Base-by-base conservation (phyloP, 192 early-diverging fungal genomes). In the Spinellus fusiger region DNA sequence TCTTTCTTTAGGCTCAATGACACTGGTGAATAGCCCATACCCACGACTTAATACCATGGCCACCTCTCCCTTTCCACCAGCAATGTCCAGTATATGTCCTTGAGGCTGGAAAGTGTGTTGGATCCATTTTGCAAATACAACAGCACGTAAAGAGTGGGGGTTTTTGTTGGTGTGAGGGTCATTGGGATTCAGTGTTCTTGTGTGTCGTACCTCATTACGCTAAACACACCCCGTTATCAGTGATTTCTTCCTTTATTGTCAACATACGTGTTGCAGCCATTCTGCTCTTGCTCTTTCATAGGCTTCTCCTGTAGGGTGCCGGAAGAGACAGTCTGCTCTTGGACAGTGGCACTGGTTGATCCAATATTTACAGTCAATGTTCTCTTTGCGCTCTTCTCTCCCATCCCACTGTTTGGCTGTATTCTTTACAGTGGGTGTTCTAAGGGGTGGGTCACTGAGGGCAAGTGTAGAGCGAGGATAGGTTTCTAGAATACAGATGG, bases 111-210 rank as follows among this genome's bases (percentile, higher is more conserved):
- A 83, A 0, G 73, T 73, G 1, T 73, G 37, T 22, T 73, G 46
- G 15, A 83, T 61, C 77, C 79, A 84, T 18, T 78, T 55, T n/a
- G 82, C 78, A 62, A 82, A 84, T 33, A 78, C 71, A 9, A 71
- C 34, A 0, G 78, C 81, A n/a, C 82, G 49, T 22, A 69, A 56
- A 22, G 71, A 61, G 54, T 84, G 82, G 10, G 75, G 80, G 37
- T 76, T 76, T 50, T 79, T 79, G 54, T 58, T 61, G 37, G 59
- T 59, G 37, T 79, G 77, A 18, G 72, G 72, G 47, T 82, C 76
- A 44, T 65, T 73, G 4, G 68, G 34, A 50, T 80, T 73, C 38
- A 69, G 68, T 31, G 68, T 75, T 32, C 64, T 64, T 13, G 62
- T 65, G 26, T 62, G 38, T 34, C 75, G 71, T 53, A 61, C 71